phyloP scores from a whole-genome alignment of 495 filamentous ascomycete species.

The Annulohypoxylon moriforme region DNA sequence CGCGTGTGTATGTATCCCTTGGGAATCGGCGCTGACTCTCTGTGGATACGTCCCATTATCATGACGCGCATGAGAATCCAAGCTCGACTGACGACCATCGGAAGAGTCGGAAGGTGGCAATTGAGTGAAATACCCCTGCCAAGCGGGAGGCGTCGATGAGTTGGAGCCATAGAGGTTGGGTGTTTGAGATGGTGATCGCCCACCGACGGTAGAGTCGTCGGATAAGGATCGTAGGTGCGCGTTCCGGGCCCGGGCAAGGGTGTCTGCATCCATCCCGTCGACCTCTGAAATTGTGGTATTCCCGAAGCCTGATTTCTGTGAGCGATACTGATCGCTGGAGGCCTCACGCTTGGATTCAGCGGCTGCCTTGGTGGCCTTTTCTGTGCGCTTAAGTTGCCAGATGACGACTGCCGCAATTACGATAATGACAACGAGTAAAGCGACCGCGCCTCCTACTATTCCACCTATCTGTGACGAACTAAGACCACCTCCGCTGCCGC shows the following conservation, averaged over 20 bases:
- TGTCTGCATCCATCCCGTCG: constrained; percentile 35
- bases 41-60: constrained; percentile 43
- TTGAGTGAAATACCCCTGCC: constrained; percentile 18
- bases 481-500: constrained; percentile 40
- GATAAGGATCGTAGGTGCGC: constrained; percentile 22
- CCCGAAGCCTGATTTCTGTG: constrained; percentile 42
- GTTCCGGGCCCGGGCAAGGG: constrained; percentile 17
- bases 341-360: constrained; percentile 49
- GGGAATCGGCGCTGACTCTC: constrained; percentile 50
- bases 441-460: constrained; percentile 58
- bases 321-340: constrained; percentile 42
- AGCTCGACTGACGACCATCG: constrained; percentile 48
- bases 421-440: constrained; percentile 52
- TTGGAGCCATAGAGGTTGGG: constrained; percentile 37
- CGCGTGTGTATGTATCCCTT: constrained; percentile 43
- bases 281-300: constrained; percentile 43
- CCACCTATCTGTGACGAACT: constrained; percentile 53
- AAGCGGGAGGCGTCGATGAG: constrained; percentile 36
- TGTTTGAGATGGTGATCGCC: constrained; percentile 41
- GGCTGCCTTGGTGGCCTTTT: constrained; percentile 35
- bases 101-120: constrained; percentile 21
- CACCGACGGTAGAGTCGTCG: constrained; percentile 30
- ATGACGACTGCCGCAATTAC: constrained; percentile 53
- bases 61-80: constrained; percentile 48
- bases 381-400: constrained; percentile 51